Evolutionary conservation across 352 stramenopile species (phyloP), one percentile per base, ranked within the genome.

Genomic region (Pythium vanterpoolii): DNA sequence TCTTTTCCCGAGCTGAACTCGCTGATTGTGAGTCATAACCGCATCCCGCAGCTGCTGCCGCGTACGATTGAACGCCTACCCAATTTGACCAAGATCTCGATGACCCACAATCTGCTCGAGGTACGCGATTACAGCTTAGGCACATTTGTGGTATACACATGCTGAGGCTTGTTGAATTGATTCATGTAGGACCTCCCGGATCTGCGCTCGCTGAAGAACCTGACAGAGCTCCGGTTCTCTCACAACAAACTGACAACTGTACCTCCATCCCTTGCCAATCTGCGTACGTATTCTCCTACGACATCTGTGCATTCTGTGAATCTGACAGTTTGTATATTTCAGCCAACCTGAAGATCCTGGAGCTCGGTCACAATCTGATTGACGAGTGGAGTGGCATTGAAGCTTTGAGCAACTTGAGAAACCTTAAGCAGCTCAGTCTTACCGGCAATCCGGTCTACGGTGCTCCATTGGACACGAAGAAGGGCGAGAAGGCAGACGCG

Each of bases 1-100:
- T 85, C 83, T 49, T 65, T 95, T 27, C 73, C 79, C 19, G 77
- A 91, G 38, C 72, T 95, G 10, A 93, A 90, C 69, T 93, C 86
- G 50, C 66, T 95, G 21, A 91, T 95, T 51, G 72, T 95, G 48
- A 93, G 83, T 69, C 75, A 93, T 60, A 95, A 95, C 56, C 79
- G 82, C 46, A 92, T 95, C 51, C 62, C 73, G 14, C 61, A 88
- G 56, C 75, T 95, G 33, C 68, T 76, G 5, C 64, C 79, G 28
- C 80, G 80, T 8, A 74, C 77, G 11, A 54, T 95, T 23, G 80
- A 87, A 7, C 77, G 78, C 28, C 68, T 95, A 18, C 83, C 84
- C 13, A 83, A 73, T 31, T 63, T 95, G 2, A 92, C 74, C 53
- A 95, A 95, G 69, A 84, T 95, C 56, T 93, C 83, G 33, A 89